phyloP scores from a whole-genome alignment of 176 grass and related monocot genomes.

The Zea luxurians region DNA sequence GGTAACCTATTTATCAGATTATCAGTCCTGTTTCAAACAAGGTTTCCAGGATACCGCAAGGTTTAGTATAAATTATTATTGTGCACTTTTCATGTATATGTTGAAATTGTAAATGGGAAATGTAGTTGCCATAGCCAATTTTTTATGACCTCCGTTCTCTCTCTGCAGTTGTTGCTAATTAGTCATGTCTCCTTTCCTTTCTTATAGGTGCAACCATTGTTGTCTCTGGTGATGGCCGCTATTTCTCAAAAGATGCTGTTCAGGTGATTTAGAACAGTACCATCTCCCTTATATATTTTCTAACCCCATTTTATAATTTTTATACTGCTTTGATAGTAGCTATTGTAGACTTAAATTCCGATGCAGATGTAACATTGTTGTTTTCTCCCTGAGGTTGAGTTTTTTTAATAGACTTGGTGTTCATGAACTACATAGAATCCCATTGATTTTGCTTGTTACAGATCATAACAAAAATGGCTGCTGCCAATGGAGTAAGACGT shows the following conservation, averaged over 20 bases:
- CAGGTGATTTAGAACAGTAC: slow-evolving; percentile 55
- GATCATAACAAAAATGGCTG: slow-evolving; percentile 98
- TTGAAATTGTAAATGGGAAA: slow-evolving; percentile 17
- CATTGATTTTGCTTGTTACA: slow-evolving; percentile 23
- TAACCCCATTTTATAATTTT: not conserved
- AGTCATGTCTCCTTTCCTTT: slow-evolving; percentile 23
- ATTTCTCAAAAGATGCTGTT: slow-evolving; percentile 97
- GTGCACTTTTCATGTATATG: not conserved
- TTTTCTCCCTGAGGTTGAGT: not conserved
- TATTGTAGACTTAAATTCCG: not conserved
- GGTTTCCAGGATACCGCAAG: not conserved
- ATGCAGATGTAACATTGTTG: not conserved
- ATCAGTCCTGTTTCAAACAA: slow-evolving; percentile 3
- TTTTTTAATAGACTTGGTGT: not conserved
- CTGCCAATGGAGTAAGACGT: slow-evolving; percentile 91
- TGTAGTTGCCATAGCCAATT: not conserved
- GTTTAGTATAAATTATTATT: slow-evolving; percentile 9
- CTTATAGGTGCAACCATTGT: slow-evolving; percentile 88
- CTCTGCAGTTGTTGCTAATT: not conserved
- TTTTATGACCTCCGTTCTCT: not conserved
- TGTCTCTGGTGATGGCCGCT: slow-evolving; percentile 97
- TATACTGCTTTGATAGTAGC: not conserved
- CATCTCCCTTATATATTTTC: not conserved
- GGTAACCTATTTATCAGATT: slow-evolving; percentile 51
- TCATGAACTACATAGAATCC: slow-evolving; percentile 21